Percentiles rank a stretch among this genome's conserved stretches.
These are phyloP conservation scores for Starmerella roubikii DNA, from an alignment of 805 yeast species.

Conservation along the genomic window DNA sequence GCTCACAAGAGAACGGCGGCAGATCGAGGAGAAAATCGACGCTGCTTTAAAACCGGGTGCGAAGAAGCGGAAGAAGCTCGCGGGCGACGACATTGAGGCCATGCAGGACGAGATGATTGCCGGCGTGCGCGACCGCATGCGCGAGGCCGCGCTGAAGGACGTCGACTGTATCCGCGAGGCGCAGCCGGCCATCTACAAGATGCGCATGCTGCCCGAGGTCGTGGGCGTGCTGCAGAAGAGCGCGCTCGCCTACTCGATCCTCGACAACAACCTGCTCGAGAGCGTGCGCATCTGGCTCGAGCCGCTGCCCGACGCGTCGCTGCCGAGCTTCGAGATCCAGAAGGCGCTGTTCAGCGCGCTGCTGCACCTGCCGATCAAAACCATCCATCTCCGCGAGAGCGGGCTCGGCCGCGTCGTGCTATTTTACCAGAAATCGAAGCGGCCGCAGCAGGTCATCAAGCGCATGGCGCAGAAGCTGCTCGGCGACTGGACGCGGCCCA, in stretches of 20 bases:
- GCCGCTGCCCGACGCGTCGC: slow-evolving; percentile 92
- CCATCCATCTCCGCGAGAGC: slow-evolving; percentile 85
- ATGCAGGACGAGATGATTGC: slow-evolving; percentile 88
- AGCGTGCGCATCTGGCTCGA: slow-evolving; percentile 95
- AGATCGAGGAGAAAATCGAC: slow-evolving; percentile 69
- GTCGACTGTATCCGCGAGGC: slow-evolving; percentile 45
- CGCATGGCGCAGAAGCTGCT: slow-evolving; percentile 80
- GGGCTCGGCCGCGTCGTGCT: slow-evolving; percentile 88
- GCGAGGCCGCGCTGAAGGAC: slow-evolving; percentile 45
- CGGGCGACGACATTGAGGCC: slow-evolving; percentile 87
- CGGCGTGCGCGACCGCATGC: slow-evolving; percentile 75
- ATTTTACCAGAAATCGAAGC: slow-evolving; percentile 81
- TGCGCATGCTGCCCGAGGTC: slow-evolving; percentile 69
- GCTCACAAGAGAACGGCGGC: slow-evolving; percentile 45
- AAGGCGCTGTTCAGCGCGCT: slow-evolving; percentile 68
- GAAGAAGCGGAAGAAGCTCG: slow-evolving; percentile 43
- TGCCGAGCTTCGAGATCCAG: slow-evolving; percentile 96
- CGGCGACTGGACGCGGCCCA: slow-evolving; percentile 98
- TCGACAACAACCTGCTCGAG: slow-evolving; percentile 86
- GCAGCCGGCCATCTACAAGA: slow-evolving; percentile 59
- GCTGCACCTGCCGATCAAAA: slow-evolving; percentile 74
- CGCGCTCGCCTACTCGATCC: slow-evolving; percentile 75
- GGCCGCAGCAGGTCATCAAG: slow-evolving; percentile 77
- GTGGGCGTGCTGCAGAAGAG: slow-evolving; percentile 63
- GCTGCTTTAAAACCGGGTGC: slow-evolving; percentile 56